Percentiles rank a stretch among this genome's conserved stretches.
Conservation (phyloP, 345 rosid genomes). For the Arabidopsis thaliana region DNA sequence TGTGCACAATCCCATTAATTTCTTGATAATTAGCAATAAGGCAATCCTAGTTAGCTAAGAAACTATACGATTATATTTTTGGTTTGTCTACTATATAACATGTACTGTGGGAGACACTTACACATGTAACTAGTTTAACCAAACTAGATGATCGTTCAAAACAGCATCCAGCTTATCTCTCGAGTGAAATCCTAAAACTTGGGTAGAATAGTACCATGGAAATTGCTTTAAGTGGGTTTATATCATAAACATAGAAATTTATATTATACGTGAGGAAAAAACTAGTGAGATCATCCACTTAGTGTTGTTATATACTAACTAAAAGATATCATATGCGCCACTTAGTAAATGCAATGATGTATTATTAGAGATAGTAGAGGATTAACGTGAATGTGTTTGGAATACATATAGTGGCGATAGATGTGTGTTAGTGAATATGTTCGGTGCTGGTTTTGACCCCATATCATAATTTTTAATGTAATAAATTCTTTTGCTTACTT, state of each 20-base stretch:
- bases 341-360: constrained; percentile 30
- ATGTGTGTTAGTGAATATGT: constrained; percentile 32
- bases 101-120: background rate
- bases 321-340: constrained; percentile 37
- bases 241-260: background rate
- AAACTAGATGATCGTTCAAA: constrained; percentile 10
- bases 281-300: constrained; percentile 33
- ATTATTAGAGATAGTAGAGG: constrained; percentile 20
- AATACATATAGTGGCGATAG: constrained; percentile 32
- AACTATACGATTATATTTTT: background rate
- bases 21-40: background rate
- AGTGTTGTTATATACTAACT: constrained; percentile 22
- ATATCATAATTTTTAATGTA: background rate
- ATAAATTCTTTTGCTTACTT: constrained; percentile 25
- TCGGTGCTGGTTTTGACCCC: constrained; percentile 35
- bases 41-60: constrained; percentile 1
- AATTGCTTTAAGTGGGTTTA: constrained; percentile 8
- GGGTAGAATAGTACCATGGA: constrained; percentile 15
- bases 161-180: background rate
- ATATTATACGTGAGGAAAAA: background rate
- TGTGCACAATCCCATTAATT: background rate
- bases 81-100: background rate
- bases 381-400: constrained; percentile 14
- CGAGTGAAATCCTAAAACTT: constrained; percentile 22
- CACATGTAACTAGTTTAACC: background rate